A percentile compares a stretch with the other conserved stretches of the same genome.
Evolutionary conservation across 2,329 filamentous ascomycete genomes (phyloP).

Genomic region (Magnaporthales sp.): DNA sequence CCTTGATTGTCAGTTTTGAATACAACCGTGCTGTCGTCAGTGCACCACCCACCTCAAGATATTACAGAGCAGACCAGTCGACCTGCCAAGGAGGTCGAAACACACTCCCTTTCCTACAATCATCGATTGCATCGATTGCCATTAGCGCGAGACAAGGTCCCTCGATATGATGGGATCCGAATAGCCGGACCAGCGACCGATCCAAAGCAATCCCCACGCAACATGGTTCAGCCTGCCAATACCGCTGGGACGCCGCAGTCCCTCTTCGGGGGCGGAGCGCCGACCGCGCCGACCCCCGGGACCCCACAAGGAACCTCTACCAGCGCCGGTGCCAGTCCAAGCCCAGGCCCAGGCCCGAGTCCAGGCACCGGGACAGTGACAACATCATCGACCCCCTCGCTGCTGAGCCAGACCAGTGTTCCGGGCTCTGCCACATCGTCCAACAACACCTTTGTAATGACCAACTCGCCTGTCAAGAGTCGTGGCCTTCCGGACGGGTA

Average conservation of each 20-base stretch:
- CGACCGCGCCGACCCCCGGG: background rate
- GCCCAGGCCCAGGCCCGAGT: background rate
- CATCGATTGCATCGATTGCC: background rate
- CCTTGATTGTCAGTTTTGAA: background rate
- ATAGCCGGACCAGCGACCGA: background rate
- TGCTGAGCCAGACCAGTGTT: background rate
- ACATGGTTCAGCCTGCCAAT: slow-evolving; percentile 6
- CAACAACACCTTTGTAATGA: slow-evolving; percentile 84
- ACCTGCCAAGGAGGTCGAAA: background rate
- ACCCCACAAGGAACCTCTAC: background rate
- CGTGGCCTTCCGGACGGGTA: slow-evolving; percentile 63
- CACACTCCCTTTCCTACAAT: background rate
- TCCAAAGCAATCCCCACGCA: background rate
- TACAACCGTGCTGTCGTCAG: background rate
- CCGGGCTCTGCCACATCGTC: slow-evolving; percentile 39
- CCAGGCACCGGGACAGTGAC: background rate
- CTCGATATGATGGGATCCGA: background rate
- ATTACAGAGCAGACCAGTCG: background rate
- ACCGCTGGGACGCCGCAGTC: slow-evolving; percentile 5
- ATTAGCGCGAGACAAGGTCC: background rate
- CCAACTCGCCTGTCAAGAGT: slow-evolving; percentile 68
- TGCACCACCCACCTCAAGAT: background rate
- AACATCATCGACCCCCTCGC: background rate
- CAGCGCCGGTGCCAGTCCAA: background rate
- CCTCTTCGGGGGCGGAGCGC: slow-evolving; percentile 6